phyloP scores from a whole-genome alignment of 2,329 filamentous ascomycete genomes.

The Botryotinia globosa region DNA sequence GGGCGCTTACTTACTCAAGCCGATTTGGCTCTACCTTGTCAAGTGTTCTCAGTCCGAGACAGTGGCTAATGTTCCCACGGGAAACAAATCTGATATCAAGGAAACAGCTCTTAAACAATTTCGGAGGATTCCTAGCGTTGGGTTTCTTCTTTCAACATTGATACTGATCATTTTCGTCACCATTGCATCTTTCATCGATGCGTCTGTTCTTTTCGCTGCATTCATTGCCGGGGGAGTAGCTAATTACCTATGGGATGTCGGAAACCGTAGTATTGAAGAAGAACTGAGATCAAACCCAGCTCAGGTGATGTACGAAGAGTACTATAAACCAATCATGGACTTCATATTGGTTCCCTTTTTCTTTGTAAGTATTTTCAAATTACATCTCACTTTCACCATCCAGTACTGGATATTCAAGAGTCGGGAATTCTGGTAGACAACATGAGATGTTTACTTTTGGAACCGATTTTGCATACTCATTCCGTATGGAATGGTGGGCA shows the following conservation, averaged over 20 bases:
- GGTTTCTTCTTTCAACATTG: slow-evolving; percentile 27
- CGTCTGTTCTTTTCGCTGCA: slow-evolving; percentile 50
- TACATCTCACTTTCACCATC: background rate
- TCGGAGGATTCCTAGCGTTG: slow-evolving; percentile 21
- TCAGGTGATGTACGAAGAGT: slow-evolving; percentile 32
- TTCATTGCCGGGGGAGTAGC: slow-evolving; percentile 49
- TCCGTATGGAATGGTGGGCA: background rate
- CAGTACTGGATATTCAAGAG: background rate
- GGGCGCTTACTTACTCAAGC: slow-evolving; percentile 23
- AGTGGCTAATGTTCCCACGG: background rate
- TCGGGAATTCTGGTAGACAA: background rate
- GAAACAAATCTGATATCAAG: background rate
- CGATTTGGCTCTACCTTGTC: slow-evolving; percentile 21
- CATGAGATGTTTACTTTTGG: background rate
- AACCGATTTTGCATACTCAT: background rate
- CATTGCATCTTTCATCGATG: slow-evolving; percentile 44
- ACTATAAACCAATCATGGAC: slow-evolving; percentile 35
- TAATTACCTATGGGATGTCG: slow-evolving; percentile 44
- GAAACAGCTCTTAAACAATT: background rate
- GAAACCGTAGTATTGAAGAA: background rate
- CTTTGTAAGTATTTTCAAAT: slow-evolving; percentile 49
- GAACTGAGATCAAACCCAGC: slow-evolving; percentile 9
- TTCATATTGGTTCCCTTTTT: slow-evolving; percentile 57
- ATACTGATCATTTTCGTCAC: slow-evolving; percentile 29
- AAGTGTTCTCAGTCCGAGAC: background rate